Conservation (phyloP, 768 basidiomycete genomes). For the Naematelia aurantialba region DNA sequence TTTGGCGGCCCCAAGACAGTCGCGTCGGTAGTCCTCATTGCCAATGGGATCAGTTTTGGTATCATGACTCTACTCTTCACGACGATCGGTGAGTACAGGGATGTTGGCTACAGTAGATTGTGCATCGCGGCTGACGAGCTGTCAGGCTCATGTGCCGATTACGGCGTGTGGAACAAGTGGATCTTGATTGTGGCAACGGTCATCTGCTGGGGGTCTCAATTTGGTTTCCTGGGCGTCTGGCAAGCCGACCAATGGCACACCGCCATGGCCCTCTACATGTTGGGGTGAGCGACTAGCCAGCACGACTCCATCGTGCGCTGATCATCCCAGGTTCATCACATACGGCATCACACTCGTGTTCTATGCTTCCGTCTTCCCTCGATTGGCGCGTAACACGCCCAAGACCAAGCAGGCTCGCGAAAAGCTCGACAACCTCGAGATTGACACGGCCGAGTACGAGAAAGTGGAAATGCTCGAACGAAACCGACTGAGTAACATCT, state of each 20-base stretch:
- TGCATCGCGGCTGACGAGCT: neutral
- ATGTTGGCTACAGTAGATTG: neutral
- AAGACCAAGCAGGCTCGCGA: constrained; percentile 60
- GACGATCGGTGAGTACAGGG: constrained; percentile 57
- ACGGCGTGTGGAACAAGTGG: constrained; percentile 73
- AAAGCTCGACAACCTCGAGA: constrained; percentile 61
- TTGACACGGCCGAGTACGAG: constrained; percentile 64
- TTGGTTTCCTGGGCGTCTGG: constrained; percentile 69
- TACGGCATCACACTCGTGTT: constrained; percentile 71
- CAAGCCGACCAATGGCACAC: constrained; percentile 66
- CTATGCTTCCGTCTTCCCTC: constrained; percentile 72
- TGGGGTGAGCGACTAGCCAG: constrained; percentile 51
- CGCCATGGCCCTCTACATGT: constrained; percentile 74
- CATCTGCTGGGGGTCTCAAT: constrained; percentile 77
- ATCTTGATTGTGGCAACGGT: constrained; percentile 65
- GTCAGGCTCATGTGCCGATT: constrained; percentile 58
- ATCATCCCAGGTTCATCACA: constrained; percentile 56
- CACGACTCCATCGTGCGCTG: neutral
- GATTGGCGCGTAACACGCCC: constrained; percentile 71
- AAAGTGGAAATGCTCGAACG: constrained; percentile 73
- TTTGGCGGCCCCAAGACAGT: constrained; percentile 49
- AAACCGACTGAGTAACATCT: constrained; percentile 79
- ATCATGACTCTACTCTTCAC: constrained; percentile 72
- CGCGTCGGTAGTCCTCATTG: constrained; percentile 69
- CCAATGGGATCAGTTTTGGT: constrained; percentile 72